Evolutionary conservation across 179 eudicot species (phyloP).

Genomic region (Beta corolliflora): DNA sequence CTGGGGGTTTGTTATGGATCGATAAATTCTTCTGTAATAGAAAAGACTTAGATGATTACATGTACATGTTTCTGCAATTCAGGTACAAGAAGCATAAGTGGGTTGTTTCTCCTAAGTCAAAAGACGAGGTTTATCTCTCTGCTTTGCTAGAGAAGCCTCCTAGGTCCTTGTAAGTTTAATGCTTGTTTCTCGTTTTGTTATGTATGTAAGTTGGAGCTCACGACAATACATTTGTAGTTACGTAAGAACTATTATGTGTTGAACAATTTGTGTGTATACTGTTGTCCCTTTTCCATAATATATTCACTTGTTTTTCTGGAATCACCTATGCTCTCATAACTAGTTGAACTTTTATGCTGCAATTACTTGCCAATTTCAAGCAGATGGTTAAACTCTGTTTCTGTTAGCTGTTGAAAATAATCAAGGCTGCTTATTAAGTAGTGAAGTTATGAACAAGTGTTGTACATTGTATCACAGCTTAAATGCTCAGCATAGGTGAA

Average conservation of each 20-base stretch:
- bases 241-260: slow-evolving; percentile 2
- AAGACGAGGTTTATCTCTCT: slow-evolving; percentile 83
- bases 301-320: neutral
- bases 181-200: slow-evolving; percentile 1
- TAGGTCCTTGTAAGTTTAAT: slow-evolving; percentile 56
- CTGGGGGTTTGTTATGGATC: slow-evolving; percentile 93
- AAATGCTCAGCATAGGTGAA: too few relatives aligned
- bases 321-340: too few relatives aligned
- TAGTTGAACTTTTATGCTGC: too few relatives aligned
- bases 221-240: slow-evolving; percentile 3
- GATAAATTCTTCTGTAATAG: slow-evolving; percentile 83
- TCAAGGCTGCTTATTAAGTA: too few relatives aligned
- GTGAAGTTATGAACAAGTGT: neutral
- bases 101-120: slow-evolving; percentile 73
- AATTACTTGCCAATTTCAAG: neutral
- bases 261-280: neutral
- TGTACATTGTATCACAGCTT: neutral
- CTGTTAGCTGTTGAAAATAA: neutral
- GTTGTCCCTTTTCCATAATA: neutral
- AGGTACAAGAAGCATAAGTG: slow-evolving; percentile 95
- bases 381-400: neutral
- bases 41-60: slow-evolving; percentile 81
- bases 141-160: slow-evolving; percentile 93
- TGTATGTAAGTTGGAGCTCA: neutral
- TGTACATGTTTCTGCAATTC: slow-evolving; percentile 98